These are phyloP conservation scores for Houttuynia cordata DNA, from an alignment of 164 flowering plant genomes.

Conservation along the genomic window DNA sequence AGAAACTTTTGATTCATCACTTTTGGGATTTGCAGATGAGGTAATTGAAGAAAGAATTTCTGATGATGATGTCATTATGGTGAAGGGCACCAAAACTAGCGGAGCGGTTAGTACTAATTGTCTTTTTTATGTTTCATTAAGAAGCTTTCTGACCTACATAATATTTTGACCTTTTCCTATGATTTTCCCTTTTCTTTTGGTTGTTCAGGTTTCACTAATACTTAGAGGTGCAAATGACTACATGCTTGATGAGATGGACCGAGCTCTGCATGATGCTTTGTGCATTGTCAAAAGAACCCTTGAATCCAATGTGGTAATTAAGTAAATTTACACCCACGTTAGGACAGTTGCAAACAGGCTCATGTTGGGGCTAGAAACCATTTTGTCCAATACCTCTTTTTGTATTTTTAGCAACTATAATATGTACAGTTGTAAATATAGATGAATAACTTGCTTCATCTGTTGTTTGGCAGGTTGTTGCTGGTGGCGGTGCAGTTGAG, in stretches of 20 bases:
- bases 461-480: conserved; percentile 53
- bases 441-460: too few species aligned
- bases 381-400: too few species aligned
- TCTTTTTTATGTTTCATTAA: neutral
- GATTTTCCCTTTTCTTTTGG: neutral
- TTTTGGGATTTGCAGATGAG: conserved; percentile 86
- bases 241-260: conserved; percentile 99
- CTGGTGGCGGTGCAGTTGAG: conserved; percentile 99
- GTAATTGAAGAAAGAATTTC: conserved; percentile 91
- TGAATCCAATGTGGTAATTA: conserved; percentile 88
- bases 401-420: too few species aligned
- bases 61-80: conserved; percentile 90
- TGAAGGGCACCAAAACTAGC: conserved; percentile 79
- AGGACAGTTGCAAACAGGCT: neutral
- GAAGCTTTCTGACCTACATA: neutral
- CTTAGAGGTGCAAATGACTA: conserved; percentile 97
- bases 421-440: too few species aligned
- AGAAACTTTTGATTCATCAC: conserved; percentile 86
- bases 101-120: conserved; percentile 61
- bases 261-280: conserved; percentile 94
- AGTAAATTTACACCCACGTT: neutral
- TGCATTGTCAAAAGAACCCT: conserved; percentile 95
- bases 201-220: conserved; percentile 77
- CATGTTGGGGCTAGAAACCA: neutral
- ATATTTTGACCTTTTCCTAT: neutral